Conservation (phyloP, 2,329 filamentous ascomycete species). For the Alternaria atra region DNA sequence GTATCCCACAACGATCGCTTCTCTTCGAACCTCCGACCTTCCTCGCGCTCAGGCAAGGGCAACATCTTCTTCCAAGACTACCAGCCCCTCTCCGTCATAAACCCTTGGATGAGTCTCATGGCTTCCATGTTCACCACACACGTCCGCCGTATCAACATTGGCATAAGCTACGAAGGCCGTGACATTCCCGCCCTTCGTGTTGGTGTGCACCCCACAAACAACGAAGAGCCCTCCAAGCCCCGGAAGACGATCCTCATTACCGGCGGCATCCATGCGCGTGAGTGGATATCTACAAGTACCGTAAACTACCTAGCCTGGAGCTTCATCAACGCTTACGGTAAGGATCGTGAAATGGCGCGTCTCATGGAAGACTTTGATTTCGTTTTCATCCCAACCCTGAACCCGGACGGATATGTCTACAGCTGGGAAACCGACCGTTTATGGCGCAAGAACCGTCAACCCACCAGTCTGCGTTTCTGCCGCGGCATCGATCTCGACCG, state of each 20-base stretch:
- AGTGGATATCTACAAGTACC: slow-evolving; percentile 95
- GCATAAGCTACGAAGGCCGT: slow-evolving; percentile 86
- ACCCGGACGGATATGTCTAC: slow-evolving; percentile 94
- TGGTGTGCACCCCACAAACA: slow-evolving; percentile 66
- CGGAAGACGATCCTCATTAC: slow-evolving; percentile 83
- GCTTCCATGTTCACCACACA: slow-evolving; percentile 89
- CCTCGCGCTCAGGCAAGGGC: slow-evolving; percentile 58
- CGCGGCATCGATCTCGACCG: slow-evolving; percentile 89
- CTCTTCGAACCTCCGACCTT: slow-evolving; percentile 37
- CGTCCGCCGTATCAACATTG: slow-evolving; percentile 77
- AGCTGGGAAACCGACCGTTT: slow-evolving; percentile 91
- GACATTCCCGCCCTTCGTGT: slow-evolving; percentile 85
- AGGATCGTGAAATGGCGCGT: slow-evolving; percentile 73
- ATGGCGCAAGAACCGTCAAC: slow-evolving; percentile 93
- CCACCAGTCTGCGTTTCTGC: slow-evolving; percentile 83
- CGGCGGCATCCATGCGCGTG: slow-evolving; percentile 89
- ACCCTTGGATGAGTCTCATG: slow-evolving; percentile 91
- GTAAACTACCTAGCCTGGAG: slow-evolving; percentile 92
- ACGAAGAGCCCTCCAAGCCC: slow-evolving; percentile 56
- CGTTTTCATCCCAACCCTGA: slow-evolving; percentile 85
- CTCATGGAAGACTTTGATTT: slow-evolving; percentile 87
- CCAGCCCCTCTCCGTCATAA: slow-evolving; percentile 83
- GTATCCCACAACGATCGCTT: slow-evolving; percentile 39
- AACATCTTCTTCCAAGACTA: slow-evolving; percentile 89
- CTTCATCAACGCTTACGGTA: slow-evolving; percentile 83